Evolutionary conservation across 305 asterid genomes (phyloP), one percentile per base, ranked within the genome.

Genomic region (Fraxinus platypoda): DNA sequence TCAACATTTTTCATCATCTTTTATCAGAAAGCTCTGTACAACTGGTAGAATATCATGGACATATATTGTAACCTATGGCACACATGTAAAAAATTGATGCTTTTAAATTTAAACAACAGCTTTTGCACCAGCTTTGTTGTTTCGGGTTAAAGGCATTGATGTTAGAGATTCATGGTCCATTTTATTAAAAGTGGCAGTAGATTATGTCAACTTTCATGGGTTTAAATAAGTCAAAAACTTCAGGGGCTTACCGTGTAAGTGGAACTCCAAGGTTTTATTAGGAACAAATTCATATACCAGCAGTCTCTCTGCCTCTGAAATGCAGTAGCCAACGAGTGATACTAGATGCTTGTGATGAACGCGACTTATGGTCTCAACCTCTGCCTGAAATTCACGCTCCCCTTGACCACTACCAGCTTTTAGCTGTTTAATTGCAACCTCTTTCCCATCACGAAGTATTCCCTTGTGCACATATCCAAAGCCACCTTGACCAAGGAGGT

Each of bases 381-480:
- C 98, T 38, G 98, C 97, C 85, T 88, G 98, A 88, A 94, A 94
- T 84, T 91, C 97, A 6, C 97, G 95, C 84, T 94, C 98, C 85
- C 97, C 98, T 81, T 94, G 98, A 76, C 94, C 90, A 82, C 98
- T 90, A 79, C 94, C 98, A 75, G 85, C 83, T 83, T 94, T 94
- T 78, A 94, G 89, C 77, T 90, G 92, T 90, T 94, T 94, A 74
- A 92, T 81, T 17, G 98, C 98, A 52, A 94, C 98, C 82, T 79
- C 90, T 90, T 84, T 90, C 79, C 96, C 98, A 83, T 90, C 88
- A 78, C 21, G 84, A 86, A 93, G 88, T 77, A 94, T 86, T 82
- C 98, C 98, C 90, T 91, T 92, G 80, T 92, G 92, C 68, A 94
- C 98, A 85, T 91, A 94, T 80, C 98, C 98, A 85, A 94, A 92